Evolutionary conservation across 495 filamentous ascomycete species (phyloP), one percentile per base, ranked within the genome.

Genomic region (Articulospora tetracladia): DNA sequence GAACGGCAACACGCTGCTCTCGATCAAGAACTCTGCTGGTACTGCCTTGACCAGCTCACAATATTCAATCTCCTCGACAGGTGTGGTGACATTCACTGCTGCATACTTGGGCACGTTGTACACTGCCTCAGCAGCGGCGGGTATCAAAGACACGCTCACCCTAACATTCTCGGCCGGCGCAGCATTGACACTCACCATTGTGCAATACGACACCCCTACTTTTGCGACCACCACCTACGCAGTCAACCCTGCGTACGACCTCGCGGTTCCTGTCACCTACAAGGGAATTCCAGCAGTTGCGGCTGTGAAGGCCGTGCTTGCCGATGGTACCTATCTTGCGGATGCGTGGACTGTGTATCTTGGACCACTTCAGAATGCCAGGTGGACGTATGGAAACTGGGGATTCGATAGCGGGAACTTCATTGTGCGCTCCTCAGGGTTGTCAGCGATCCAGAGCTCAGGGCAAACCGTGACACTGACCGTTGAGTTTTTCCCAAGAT

Each of bases 261-360:
- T 77, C 0, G 76, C 81, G 55, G 64, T 85, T 8, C 82, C 82
- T 0, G 68, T 86, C 24, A 75, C 72, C 6, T 84, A 76, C 74
- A 75, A 75, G 19, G 82, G 83, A 0, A 57, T 83, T 3, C 57
- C 70, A 1, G 68, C 70, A 19, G 62, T 79, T 0, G 82, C 83
- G 1, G 74, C 83, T 15, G 76, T 85, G 0, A 80, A 83, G 68
- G 81, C 80, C n/a, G 30, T 79, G 2, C 73, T 70, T n/a, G 65
- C 60, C 2, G 78, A 79, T 59, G 79, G 80, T 1, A 70, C 62
- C 20, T 80, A 76, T 57, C 63, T 87, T 28, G 73, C 80, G 17
- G 84, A 86, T 64, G 73, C 77, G 30, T 87, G 81, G 81, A 86
- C 83, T 0, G 60, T 74, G 57, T 86, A 71, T 17, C 67, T 85